Evolutionary conservation across 805 yeast species (phyloP), one percentile per base, ranked within the genome.

Genomic region (Wickerhamiella musiphila): DNA sequence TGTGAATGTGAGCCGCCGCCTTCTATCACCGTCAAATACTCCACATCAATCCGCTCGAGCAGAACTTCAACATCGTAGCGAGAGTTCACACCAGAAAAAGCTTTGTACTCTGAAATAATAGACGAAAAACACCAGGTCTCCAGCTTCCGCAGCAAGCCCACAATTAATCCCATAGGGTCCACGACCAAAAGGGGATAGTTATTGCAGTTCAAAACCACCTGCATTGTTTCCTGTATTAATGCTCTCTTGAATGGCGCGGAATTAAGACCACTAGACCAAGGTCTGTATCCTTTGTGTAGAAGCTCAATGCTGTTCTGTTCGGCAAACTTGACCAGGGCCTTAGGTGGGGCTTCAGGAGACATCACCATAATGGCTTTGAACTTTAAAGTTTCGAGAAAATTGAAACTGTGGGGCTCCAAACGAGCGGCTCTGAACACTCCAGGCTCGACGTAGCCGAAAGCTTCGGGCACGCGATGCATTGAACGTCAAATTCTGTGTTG

Each of bases 71-170:
- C 79, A 41, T 66, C 69, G 49, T 82, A 83, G 45, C 73, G 82
- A 28, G 76, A 63, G 42, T 76, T 71, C 41, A 68, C 70, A 19
- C 82, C 78, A 14, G 79, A 63, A 52, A 71, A 78, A 6, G 78
- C 61, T 33, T 94, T 60, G 53, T 82, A 90, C 51, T 86, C 96
- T 44, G 75, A 76, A 15, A 83, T 66, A 4, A 86, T 70, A 13
- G 92, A 74, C 16, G 84, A 70, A 48, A 77, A 76, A 44, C 73
- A 75, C 96, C 95, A 86, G 54, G 77, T 77, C 53, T 81, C 90
- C 24, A 84, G 61, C 49, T 76, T 73, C 32, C 98, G 61, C 21
- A 90, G 55, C 2, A 84, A 60, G 0, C 95, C 94, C 8, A 82
- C 68, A 13, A 84, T 63, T 9, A 90, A 70, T 36, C 77, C 74